These are phyloP conservation scores for Grigorovia transvaalensis DNA, from an alignment of 805 yeast genomes.

Conservation along the genomic window DNA sequence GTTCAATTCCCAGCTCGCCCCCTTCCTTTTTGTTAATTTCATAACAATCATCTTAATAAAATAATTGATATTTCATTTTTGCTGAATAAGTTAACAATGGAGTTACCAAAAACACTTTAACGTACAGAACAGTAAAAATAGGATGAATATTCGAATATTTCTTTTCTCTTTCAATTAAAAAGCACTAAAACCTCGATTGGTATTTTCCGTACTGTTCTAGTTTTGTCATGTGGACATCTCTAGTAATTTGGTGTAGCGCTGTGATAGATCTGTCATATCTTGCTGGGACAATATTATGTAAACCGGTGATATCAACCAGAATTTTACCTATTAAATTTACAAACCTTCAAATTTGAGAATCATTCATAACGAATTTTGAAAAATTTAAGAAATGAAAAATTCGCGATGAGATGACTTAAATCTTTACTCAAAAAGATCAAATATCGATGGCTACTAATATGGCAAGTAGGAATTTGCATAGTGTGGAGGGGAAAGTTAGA, in stretches of 20 bases:
- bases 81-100: too few species aligned
- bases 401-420: background rate
- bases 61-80: too few species aligned
- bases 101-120: too few species aligned
- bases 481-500: background rate
- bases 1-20: constrained; percentile 48
- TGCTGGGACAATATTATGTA: background rate
- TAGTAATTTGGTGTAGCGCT: too few species aligned
- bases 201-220: too few species aligned
- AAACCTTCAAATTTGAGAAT: background rate
- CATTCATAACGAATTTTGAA: background rate
- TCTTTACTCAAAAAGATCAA: background rate
- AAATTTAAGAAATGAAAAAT: background rate
- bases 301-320: background rate
- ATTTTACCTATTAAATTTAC: too few species aligned
- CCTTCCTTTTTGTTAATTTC: constrained; percentile 11
- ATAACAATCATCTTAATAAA: background rate
- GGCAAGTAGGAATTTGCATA: background rate
- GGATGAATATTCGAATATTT: too few species aligned
- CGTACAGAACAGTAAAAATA: too few species aligned
- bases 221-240: too few species aligned
- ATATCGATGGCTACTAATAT: background rate
- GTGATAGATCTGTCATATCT: too few species aligned
- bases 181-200: too few species aligned
- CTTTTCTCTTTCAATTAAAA: too few species aligned